Conservation (phyloP, 2,329 filamentous ascomycete genomes). For the Shiraia sp. region DNA sequence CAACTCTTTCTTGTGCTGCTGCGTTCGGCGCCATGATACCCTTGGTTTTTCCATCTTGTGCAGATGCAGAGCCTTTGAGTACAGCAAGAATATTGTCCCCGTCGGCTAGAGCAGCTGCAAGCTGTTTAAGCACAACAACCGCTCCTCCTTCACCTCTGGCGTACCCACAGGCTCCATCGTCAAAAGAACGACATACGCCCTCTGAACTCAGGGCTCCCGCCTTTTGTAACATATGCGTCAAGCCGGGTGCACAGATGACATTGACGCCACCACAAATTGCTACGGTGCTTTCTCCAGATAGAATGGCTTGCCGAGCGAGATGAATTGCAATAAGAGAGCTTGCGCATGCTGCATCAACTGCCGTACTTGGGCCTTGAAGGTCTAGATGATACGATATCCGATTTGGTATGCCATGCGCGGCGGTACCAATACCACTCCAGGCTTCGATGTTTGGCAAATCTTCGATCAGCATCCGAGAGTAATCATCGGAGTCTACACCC, state of each 20-base stretch:
- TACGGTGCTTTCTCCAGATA: slow-evolving; percentile 28
- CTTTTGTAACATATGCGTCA: slow-evolving; percentile 52
- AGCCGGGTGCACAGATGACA: slow-evolving; percentile 35
- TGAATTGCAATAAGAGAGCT: slow-evolving; percentile 26
- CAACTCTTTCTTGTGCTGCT: slow-evolving; percentile 50
- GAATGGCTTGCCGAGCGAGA: slow-evolving; percentile 26
- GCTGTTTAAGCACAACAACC: slow-evolving; percentile 33
- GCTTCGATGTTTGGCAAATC: slow-evolving; percentile 18
- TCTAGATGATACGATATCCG: slow-evolving; percentile 29
- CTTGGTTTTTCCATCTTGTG: slow-evolving; percentile 29
- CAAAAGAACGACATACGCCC: slow-evolving; percentile 48
- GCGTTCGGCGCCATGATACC: slow-evolving; percentile 37
- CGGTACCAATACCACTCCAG: slow-evolving; percentile 22
- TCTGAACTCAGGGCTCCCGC: slow-evolving; percentile 50
- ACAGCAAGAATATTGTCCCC: slow-evolving; percentile 38
- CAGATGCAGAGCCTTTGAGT: slow-evolving; percentile 31
- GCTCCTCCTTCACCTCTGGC: slow-evolving; percentile 64
- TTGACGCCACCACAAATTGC: slow-evolving; percentile 46
- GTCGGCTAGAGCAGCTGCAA: slow-evolving; percentile 52
- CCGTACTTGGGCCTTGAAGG: slow-evolving; percentile 25
- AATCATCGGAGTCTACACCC: slow-evolving; percentile 27
- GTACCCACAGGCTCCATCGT: slow-evolving; percentile 64
- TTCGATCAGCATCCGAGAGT: slow-evolving; percentile 15
- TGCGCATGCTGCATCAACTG: slow-evolving; percentile 35
- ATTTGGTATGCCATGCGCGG: slow-evolving; percentile 18